Conservation (phyloP, 768 basidiomycete genomes). For the Phanerochaete sordida region DNA sequence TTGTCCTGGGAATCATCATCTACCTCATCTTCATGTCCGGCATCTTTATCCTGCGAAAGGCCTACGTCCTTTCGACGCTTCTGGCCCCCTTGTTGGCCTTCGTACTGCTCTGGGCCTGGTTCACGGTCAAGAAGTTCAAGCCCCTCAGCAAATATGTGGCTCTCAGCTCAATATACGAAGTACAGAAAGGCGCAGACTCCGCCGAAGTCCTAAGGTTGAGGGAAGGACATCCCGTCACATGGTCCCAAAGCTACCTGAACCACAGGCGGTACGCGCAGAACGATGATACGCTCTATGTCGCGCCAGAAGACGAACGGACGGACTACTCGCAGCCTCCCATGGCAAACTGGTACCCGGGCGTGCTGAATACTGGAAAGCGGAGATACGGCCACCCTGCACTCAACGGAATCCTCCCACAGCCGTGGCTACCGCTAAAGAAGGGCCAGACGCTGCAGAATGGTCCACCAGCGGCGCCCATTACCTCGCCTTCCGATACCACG, state of each 20-base stretch:
- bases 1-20: constrained; percentile 89
- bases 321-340: constrained; percentile 98
- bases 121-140: constrained; percentile 60
- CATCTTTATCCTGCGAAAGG: constrained; percentile 74
- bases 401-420: constrained; percentile 87
- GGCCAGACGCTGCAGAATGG: constrained; percentile 72
- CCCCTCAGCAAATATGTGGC: constrained; percentile 82
- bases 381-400: constrained; percentile 95
- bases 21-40: constrained; percentile 98
- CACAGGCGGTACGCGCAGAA: constrained; percentile 87
- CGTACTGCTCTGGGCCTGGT: constrained; percentile 81
- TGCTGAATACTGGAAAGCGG: constrained; percentile 92
- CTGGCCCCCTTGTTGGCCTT: constrained; percentile 74
- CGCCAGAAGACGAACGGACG: constrained; percentile 89
- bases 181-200: constrained; percentile 84
- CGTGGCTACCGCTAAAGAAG: constrained; percentile 91
- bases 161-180: constrained; percentile 83
- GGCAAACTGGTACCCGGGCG: constrained; percentile 91
- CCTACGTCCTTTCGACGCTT: constrained; percentile 54
- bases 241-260: constrained; percentile 88
- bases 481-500: constrained; percentile 36
- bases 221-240: constrained; percentile 82
- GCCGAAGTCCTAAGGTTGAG: constrained; percentile 72
- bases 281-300: constrained; percentile 93
- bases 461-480: constrained; percentile 32